A percentile compares a stretch with the other conserved stretches of the same genome.
phyloP scores from a whole-genome alignment of 2,329 filamentous ascomycete species.

The Sarocladium brachiariae region DNA sequence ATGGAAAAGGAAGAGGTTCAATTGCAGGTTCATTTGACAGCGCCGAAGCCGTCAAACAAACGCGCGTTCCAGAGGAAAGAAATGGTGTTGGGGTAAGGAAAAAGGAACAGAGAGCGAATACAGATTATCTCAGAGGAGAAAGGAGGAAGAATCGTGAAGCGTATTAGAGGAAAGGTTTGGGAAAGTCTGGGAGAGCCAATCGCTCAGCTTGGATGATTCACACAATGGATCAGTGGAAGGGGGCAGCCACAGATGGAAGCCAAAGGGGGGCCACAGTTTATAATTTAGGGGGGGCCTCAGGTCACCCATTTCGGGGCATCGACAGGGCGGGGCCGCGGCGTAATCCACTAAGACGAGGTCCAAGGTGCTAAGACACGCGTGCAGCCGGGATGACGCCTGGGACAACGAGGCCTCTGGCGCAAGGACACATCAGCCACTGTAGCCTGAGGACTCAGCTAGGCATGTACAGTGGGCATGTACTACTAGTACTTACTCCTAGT shows the following conservation, averaged over 20 bases:
- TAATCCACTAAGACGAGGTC: neutral
- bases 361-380: neutral
- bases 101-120: constrained; percentile 15
- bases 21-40: constrained; percentile 99
- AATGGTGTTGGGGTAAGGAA: constrained; percentile 13
- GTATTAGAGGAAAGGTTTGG: constrained; percentile 6
- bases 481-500: neutral
- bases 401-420: neutral
- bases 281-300: constrained; percentile 7
- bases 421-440: neutral
- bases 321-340: constrained; percentile 9
- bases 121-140: constrained; percentile 10
- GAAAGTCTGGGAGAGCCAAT: neutral
- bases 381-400: constrained; percentile 6
- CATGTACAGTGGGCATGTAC: neutral
- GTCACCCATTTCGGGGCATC: constrained; percentile 8
- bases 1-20: constrained; percentile 52
- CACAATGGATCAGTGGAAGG: constrained; percentile 6
- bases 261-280: neutral
- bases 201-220: constrained; percentile 5
- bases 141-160: neutral
- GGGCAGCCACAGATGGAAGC: constrained; percentile 7
- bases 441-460: constrained; percentile 8
- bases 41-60: constrained; percentile 77
- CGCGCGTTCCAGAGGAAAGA: constrained; percentile 51